A percentile compares a stretch with the other conserved stretches of the same genome.
Evolutionary conservation across 1,139 yeast species (phyloP).

Genomic region (Taiozyma sp.): DNA sequence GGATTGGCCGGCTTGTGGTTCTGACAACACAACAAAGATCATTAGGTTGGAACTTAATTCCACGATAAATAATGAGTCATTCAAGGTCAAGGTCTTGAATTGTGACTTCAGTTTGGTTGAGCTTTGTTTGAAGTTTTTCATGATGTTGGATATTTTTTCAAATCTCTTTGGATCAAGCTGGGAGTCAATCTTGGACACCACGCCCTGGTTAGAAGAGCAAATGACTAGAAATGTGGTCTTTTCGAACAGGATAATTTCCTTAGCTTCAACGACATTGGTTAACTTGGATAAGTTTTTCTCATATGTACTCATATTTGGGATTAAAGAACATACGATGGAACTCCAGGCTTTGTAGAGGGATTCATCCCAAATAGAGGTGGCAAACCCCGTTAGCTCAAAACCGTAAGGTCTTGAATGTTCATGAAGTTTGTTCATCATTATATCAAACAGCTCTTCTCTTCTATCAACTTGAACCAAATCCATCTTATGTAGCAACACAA

Average conservation of each 20-base stretch:
- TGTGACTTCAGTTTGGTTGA: constrained; percentile 84
- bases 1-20: constrained; percentile 16
- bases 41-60: constrained; percentile 39
- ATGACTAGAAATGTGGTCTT: constrained; percentile 91
- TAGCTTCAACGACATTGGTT: constrained; percentile 74
- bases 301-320: constrained; percentile 83
- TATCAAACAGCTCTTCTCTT: constrained; percentile 73
- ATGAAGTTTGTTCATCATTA: constrained; percentile 79
- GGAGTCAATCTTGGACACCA: constrained; percentile 8
- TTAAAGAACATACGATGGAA: constrained; percentile 86
- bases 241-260: constrained; percentile 88
- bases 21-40: constrained; percentile 32
- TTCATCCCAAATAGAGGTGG: constrained; percentile 98
- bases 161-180: constrained; percentile 78
- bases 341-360: constrained; percentile 97
- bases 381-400: constrained; percentile 79
- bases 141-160: constrained; percentile 89
- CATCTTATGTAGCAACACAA: constrained; percentile 92
- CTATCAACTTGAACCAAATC: constrained; percentile 88
- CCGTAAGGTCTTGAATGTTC: constrained; percentile 75
- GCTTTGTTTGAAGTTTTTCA: constrained; percentile 91
- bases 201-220: constrained; percentile 54
- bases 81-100: constrained; percentile 69
- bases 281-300: constrained; percentile 72
- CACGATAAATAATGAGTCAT: constrained; percentile 50